Percentiles rank a stretch among this genome's conserved stretches.
Conservation (phyloP, 441 rosid species). For the Brassica hybrid region DNA sequence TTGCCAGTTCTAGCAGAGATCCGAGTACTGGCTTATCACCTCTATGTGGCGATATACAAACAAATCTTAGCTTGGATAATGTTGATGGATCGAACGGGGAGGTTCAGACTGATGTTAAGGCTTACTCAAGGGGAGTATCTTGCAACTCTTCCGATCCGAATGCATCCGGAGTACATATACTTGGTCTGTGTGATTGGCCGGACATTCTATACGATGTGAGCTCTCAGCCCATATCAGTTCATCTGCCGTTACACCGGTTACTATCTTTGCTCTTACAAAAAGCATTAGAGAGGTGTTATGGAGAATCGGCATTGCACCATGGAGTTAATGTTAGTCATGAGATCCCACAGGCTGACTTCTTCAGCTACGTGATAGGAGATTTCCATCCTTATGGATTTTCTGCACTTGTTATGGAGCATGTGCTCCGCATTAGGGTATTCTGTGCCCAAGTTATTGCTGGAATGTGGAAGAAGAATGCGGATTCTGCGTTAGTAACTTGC, state of each 20-base stretch:
- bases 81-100: not conserved
- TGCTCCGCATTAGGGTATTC: not conserved
- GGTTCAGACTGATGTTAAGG: not conserved
- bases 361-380: not conserved
- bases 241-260: not conserved
- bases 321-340: not conserved
- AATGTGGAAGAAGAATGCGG: not conserved
- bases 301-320: not conserved
- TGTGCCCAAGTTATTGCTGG: too few species aligned
- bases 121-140: not conserved
- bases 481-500: not conserved
- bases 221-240: not conserved
- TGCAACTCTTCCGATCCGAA: not conserved
- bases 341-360: not conserved
- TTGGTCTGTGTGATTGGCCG: not conserved
- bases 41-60: not conserved
- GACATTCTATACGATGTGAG: not conserved
- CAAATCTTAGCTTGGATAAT: not conserved
- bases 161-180: not conserved
- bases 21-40: not conserved
- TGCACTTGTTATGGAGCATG: slow-evolving; percentile 1
- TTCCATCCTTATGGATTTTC: not conserved
- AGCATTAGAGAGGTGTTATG: too few species aligned
- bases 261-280: not conserved
- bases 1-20: not conserved